Base-by-base conservation (phyloP, 108 stramenopile genomes). In the Nitzschia sp. region DNA sequence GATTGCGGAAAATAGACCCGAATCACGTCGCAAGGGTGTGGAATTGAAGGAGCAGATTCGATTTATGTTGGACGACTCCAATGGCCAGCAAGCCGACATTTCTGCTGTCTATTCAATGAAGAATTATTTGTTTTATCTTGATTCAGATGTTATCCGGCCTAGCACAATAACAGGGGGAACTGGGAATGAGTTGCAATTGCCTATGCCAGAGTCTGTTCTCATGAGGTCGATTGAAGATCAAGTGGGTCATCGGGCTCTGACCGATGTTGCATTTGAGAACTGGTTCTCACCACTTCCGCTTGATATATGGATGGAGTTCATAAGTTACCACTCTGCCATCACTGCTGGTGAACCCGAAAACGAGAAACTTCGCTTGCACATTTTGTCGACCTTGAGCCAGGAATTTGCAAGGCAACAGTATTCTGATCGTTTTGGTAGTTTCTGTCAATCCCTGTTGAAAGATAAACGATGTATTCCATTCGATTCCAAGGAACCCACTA, bases 261-360 rank as follows among this genome's bases (percentile, higher is more conserved):
- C 79, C 41, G 84, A 90, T 53, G 67, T 40, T 11, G 46, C 70
- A 0, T 71, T 81, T 15, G 48, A 53, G 15, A 70, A 61, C 26
- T 90, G 86, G 86, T 87, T 87, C 53, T 15, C 51, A 3, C 75
- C 84, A 6, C 48, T 90, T 0, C 83, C 84, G 0, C 59, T 90
- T 15, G 89, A 86, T 22, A 81, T 87, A 9, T 89, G 88, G 88
- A 67, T 81, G n/a, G 68, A 72, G 7, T 87, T 81, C 63, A 77
- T 87, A 24, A 55, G 70, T 22, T 46, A 78, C n/a, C 84, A 85
- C 58, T 53, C 82, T 12, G 79, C 77, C 46, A 63, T 90, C 65
- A 80, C 57, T 6, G 51, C 74, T 17, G 83, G 86, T 22, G 63
- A 75, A 40, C 72, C 79, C 10, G 72, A 69, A 69, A 79, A 83